Conservation (phyloP, 768 basidiomycete genomes). For the Amyloporia xantha region DNA sequence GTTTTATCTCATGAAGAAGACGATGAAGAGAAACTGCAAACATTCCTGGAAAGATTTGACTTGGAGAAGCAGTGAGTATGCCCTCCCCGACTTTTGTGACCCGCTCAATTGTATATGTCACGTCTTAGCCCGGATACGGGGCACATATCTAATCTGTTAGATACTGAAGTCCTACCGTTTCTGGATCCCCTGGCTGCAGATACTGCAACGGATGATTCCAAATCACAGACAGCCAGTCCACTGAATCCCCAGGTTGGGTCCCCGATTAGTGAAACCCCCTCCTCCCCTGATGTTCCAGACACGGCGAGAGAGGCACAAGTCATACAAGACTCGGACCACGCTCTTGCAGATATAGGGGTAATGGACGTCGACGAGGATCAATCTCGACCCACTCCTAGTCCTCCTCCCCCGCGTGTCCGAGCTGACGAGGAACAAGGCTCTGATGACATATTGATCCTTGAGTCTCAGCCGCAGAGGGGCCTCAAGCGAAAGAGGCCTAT, state of each 20-base stretch:
- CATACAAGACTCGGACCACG: too few relatives aligned
- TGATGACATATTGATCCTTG: neutral
- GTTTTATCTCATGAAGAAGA: conserved; percentile 33
- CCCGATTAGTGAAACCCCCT: conserved; percentile 17
- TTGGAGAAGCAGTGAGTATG: conserved; percentile 39
- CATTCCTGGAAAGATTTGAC: conserved; percentile 53
- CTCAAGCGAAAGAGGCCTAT: neutral
- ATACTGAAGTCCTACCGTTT: conserved; percentile 13
- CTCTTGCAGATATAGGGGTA: conserved; percentile 1
- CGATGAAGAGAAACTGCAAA: conserved; percentile 34
- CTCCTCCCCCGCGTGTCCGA: neutral
- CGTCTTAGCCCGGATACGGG: conserved; percentile 28
- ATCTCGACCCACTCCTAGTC: neutral
- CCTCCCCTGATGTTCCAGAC: conserved; percentile 16
- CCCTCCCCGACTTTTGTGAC: neutral
- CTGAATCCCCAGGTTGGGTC: conserved; percentile 10
- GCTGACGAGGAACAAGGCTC: neutral
- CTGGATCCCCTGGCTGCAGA: neutral
- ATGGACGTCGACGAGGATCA: conserved; percentile 4
- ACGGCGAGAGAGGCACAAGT: too few relatives aligned
- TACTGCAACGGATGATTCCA: neutral
- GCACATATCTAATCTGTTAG: conserved; percentile 19
- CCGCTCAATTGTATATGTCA: neutral
- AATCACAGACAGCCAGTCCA: neutral
- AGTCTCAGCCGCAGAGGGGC: neutral